Conservation (phyloP, 768 basidiomycete genomes). For the Boletus rubescentipes region DNA sequence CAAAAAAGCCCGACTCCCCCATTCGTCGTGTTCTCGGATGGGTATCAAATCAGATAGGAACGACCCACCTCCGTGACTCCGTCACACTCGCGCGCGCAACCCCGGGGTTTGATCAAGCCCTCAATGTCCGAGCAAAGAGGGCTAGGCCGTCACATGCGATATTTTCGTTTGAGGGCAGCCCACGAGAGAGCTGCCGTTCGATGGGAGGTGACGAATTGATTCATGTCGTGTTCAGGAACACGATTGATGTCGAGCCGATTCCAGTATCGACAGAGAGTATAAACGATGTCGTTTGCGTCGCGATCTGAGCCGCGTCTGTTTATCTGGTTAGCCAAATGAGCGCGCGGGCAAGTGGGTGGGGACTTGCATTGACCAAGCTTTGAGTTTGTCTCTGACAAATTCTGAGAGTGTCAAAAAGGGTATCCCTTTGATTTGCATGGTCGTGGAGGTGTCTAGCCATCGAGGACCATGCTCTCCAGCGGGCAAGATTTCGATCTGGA, state of each 20-base stretch:
- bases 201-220: slow-evolving; percentile 62
- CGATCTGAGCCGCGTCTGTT: slow-evolving; percentile 64
- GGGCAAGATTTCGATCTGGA: slow-evolving; percentile 78
- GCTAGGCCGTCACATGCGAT: slow-evolving; percentile 47
- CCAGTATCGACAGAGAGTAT: slow-evolving; percentile 73
- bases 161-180: slow-evolving; percentile 72
- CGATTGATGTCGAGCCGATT: slow-evolving; percentile 83
- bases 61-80: slow-evolving; percentile 6
- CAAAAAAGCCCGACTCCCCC: slow-evolving; percentile 19
- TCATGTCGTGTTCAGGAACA: slow-evolving; percentile 85
- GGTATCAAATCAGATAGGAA: slow-evolving; percentile 32
- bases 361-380: slow-evolving; percentile 75
- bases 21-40: slow-evolving; percentile 17
- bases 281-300: slow-evolving; percentile 78
- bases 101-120: neutral
- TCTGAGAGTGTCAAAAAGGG: slow-evolving; percentile 86
- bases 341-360: neutral
- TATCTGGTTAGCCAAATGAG: slow-evolving; percentile 15
- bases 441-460: slow-evolving; percentile 63
- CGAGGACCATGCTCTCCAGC: slow-evolving; percentile 83
- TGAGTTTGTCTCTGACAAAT: slow-evolving; percentile 83
- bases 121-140: slow-evolving; percentile 1
- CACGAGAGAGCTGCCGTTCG: slow-evolving; percentile 67
- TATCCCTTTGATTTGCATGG: slow-evolving; percentile 65
- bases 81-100: neutral